Evolutionary conservation across 768 basidiomycete genomes (phyloP).

Genomic region (Boletus eberwhitei): DNA sequence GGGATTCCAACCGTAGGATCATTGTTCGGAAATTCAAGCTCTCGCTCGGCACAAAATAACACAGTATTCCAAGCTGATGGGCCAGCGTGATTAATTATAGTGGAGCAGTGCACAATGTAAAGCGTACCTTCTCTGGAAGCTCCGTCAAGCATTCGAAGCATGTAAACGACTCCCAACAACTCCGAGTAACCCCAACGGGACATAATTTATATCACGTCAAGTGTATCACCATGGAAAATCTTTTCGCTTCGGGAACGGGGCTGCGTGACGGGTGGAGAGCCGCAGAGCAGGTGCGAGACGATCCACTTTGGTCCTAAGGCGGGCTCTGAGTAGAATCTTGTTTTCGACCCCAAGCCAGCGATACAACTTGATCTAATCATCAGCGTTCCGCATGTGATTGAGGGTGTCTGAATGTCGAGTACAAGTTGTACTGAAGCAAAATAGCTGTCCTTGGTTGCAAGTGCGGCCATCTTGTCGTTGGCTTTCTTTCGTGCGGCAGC

Average conservation of each 20-base stretch:
- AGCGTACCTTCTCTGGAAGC: conserved; percentile 38
- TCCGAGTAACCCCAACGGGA: no score
- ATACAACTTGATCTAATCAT: not conserved
- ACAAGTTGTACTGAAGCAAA: no score
- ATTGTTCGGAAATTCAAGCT: conserved; percentile 41
- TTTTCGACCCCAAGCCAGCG: not conserved
- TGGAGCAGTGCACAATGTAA: not conserved
- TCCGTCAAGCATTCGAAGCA: conserved; percentile 51
- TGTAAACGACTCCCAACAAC: conserved; percentile 34
- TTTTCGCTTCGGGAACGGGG: not conserved
- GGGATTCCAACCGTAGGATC: conserved; percentile 54
- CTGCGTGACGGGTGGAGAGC: not conserved
- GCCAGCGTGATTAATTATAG: not conserved
- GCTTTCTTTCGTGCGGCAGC: no score
- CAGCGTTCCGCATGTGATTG: not conserved
- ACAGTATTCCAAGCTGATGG: not conserved
- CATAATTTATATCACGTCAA: no score
- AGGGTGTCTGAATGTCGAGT: no score
- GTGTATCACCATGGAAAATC: not conserved
- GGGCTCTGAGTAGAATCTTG: not conserved
- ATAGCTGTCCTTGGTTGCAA: no score
- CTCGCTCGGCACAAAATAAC: conserved; percentile 17
- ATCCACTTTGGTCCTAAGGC: not conserved
- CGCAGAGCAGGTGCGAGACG: not conserved
- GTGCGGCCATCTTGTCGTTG: no score